Evolutionary conservation across 2,329 filamentous ascomycete genomes (phyloP), one percentile per base, ranked within the genome.

Genomic region (Endoconidiophora polonica): DNA sequence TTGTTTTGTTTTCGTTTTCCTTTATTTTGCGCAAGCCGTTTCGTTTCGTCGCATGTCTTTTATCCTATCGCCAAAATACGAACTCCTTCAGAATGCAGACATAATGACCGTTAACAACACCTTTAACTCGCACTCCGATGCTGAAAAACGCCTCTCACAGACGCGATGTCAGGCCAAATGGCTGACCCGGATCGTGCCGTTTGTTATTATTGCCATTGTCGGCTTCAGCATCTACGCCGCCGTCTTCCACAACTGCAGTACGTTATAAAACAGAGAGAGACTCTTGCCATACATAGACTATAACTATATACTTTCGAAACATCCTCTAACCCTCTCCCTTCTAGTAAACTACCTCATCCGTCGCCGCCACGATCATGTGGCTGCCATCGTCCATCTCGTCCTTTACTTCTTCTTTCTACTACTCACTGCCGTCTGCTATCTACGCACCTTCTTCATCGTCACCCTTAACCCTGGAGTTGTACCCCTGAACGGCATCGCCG

Each of bases 371-470:
- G 73, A 67, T 60, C 54, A 66, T 52, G 72, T 74, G 49, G 66
- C 78, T 26, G 86, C 79, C 40, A 73, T 81, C 52, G 77, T 75
- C 10, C 74, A 94, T 50, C 68, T 94, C 42, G 73, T 78, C 24
- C 64, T 88, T 22, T 87, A 85, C 64, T 83, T 82, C 59, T 48
- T 88, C 48, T 69, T 93, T 49, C 68, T 94, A 42, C 57, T 83
- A 14, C 69, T 82, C 26, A 74, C 86, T 59, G 60, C 81, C 22
- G 58, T 69, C 29, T 72, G 80, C 18, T 95, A 93, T 63, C 59
- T 83, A 18, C 81, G 87, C 55, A 73, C 88, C 7, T 63, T 88
- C 40, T 66, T 78, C 55, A 73, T 76, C 33, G 79, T 93, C 46
- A 72, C 77, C 52, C 69, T 69, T 56, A 75, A 87, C 56, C 82